These are phyloP conservation scores for Fulvia fulva DNA, from an alignment of 2,329 filamentous ascomycete genomes.

Conservation along the genomic window DNA sequence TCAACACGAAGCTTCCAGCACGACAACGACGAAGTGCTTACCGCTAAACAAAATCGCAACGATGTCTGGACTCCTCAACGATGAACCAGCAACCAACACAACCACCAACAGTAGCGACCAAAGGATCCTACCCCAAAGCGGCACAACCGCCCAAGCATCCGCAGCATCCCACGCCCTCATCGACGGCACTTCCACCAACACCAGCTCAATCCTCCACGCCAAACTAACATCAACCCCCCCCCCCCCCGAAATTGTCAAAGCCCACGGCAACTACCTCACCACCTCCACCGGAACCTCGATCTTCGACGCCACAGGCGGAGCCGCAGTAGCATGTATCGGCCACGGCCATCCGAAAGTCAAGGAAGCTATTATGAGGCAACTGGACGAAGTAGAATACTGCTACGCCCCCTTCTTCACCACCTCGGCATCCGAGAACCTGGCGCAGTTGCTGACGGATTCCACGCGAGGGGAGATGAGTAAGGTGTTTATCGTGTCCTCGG, in stretches of 20 bases:
- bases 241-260: constrained; percentile 46
- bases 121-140: constrained; percentile 1
- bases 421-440: constrained; percentile 50
- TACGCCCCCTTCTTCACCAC: constrained; percentile 56
- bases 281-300: constrained; percentile 56
- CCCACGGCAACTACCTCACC: constrained; percentile 47
- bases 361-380: constrained; percentile 55
- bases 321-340: constrained; percentile 67
- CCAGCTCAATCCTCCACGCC: constrained; percentile 46
- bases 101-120: not conserved
- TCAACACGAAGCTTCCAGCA: not conserved
- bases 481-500: constrained; percentile 53
- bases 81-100: not conserved
- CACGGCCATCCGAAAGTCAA: constrained; percentile 50
- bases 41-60: not conserved
- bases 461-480: constrained; percentile 50
- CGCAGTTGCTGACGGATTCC: constrained; percentile 42
- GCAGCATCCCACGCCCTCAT: not conserved
- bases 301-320: constrained; percentile 68
- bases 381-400: constrained; percentile 55
- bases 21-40: not conserved
- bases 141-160: constrained; percentile 13
- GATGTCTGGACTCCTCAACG: not conserved
- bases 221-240: constrained; percentile 43
- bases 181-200: not conserved